Evolutionary conservation across 441 rosid genomes (phyloP), one percentile per base, ranked within the genome.

Genomic region (Adansonia gregorii): DNA sequence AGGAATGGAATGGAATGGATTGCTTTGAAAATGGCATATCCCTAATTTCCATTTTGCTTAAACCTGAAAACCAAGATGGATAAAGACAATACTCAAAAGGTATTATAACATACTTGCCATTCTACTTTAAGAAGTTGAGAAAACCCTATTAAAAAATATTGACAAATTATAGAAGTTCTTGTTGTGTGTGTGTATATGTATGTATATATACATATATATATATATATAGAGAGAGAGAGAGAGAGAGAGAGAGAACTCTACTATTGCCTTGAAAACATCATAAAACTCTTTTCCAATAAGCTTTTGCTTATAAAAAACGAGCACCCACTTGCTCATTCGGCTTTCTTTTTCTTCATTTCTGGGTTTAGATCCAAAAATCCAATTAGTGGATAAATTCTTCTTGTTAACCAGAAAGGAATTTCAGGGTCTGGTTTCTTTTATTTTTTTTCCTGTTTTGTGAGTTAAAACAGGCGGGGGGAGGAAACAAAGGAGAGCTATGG

Each of bases 401-500:
- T 51, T 24, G 4, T 52, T 52, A 24, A 31, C 63, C 46, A 31
- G 67, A 41, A n/a, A 51, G 54, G n/a, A 9, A 1, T 75, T 55
- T 61, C 80, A 68, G 80, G 67, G 74, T 71, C 27, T 73, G 71
- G 45, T 73, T 55, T 27, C 35, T 27, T 1, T 3, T 51, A 20
- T 39, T 39, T 39, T 67, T 31, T 24, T 69, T 48, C 69, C 12
- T 72, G 68, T 31, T 60, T 60, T 54, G 17, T 73, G 74, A 73
- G 72, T 56, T 41, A 63, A 19, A 74, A 39, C 56, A 43, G 68
- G 63, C 52, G 63, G 78, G 78, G 68, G 24, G 12, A 27, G 12
- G 64, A 59, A 11, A 61, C 43, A 48, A 5, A 82, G 35, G 43
- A n/a, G 41, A 63, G 78, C 71, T 80, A 87, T 88, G 91, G 89